Conservation (phyloP, 2,329 filamentous ascomycete species). For the Fusarium liriodendri region DNA sequence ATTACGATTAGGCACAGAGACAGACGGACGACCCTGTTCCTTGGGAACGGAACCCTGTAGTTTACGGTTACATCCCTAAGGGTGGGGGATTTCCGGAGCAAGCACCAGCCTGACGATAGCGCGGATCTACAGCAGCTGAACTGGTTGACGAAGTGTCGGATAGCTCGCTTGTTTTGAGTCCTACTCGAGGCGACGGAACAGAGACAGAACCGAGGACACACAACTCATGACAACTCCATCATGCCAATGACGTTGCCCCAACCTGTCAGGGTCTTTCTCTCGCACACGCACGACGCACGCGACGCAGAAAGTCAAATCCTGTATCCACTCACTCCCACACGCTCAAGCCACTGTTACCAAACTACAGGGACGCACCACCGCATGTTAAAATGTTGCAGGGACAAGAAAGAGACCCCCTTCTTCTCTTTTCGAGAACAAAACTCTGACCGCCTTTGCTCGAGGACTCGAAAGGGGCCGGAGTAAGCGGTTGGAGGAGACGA, state of each 20-base stretch:
- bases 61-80: not conserved
- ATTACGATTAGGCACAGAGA: not conserved
- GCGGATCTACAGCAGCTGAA: not conserved
- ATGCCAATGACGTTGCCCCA: not conserved
- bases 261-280: not conserved
- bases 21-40: slow-evolving; percentile 1
- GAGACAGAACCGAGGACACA: not conserved
- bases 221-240: not conserved
- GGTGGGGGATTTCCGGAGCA: not conserved
- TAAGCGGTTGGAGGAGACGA: not conserved
- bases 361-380: slow-evolving; percentile 28
- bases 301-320: not conserved
- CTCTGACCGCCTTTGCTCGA: slow-evolving; percentile 10
- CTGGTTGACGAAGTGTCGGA: not conserved
- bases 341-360: slow-evolving; percentile 29
- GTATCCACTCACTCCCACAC: slow-evolving; percentile 11
- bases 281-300: not conserved
- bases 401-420: not conserved
- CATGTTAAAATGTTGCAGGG: slow-evolving; percentile 7
- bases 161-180: not conserved
- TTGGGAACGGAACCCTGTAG: not conserved
- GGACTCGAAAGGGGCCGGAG: not conserved
- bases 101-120: not conserved
- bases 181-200: not conserved
- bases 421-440: not conserved